phyloP scores from a whole-genome alignment of 805 yeast species.

The Lachancea sp. region DNA sequence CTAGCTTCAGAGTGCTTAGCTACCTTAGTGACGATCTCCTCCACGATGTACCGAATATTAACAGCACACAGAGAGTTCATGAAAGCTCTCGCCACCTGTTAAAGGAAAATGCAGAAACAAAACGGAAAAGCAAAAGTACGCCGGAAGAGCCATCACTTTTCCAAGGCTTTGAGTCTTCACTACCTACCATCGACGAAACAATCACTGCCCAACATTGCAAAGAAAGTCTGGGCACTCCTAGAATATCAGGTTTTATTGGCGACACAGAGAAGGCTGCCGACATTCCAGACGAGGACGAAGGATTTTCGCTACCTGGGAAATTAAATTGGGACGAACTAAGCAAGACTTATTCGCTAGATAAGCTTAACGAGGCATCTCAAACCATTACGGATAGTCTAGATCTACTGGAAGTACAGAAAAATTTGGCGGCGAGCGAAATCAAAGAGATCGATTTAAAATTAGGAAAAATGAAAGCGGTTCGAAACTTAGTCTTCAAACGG shows the following conservation, averaged over 20 bases:
- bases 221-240: slow-evolving; percentile 18
- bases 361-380: slow-evolving; percentile 35
- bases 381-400: slow-evolving; percentile 44
- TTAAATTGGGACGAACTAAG: slow-evolving; percentile 38
- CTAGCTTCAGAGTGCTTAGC: slow-evolving; percentile 43
- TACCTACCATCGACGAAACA: slow-evolving; percentile 45
- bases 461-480: slow-evolving; percentile 42
- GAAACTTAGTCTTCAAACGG: slow-evolving; percentile 50
- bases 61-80: background rate
- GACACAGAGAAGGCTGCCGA: slow-evolving; percentile 7
- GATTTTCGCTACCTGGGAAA: slow-evolving; percentile 35
- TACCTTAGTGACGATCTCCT: slow-evolving; percentile 58
- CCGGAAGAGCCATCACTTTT: slow-evolving; percentile 44
- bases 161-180: slow-evolving; percentile 62
- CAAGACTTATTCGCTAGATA: slow-evolving; percentile 38
- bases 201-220: no score
- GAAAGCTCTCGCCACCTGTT: slow-evolving; percentile 7
- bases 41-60: slow-evolving; percentile 42
- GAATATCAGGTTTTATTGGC: slow-evolving; percentile 13
- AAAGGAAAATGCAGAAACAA: slow-evolving; percentile 13
- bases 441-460: slow-evolving; percentile 56
- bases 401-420: slow-evolving; percentile 54
- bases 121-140: slow-evolving; percentile 10
- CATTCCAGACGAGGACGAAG: slow-evolving; percentile 16
- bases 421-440: slow-evolving; percentile 57